Evolutionary conservation across 202 grass and related monocot species (phyloP).

Genomic region (Digitaria exilis): DNA sequence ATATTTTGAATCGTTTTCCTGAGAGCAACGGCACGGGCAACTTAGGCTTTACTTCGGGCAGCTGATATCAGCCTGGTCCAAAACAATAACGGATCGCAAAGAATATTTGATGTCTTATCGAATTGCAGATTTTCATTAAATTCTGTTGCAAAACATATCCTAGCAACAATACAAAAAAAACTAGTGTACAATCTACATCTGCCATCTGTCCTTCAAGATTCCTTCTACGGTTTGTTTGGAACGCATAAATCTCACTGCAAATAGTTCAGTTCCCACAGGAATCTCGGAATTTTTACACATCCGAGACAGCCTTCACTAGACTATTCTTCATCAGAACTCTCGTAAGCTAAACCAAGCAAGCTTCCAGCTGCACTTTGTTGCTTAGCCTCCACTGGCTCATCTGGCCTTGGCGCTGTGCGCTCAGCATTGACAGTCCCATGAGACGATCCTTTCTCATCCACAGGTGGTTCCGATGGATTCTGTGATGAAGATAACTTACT

Average conservation of each 20-base stretch:
- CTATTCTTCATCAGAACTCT: conserved; percentile 83
- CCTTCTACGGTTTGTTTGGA: neutral
- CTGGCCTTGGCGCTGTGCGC: conserved; percentile 33
- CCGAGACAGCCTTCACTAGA: neutral
- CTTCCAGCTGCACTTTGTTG: conserved; percentile 43
- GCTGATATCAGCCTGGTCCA: neutral
- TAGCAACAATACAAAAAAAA: conserved; percentile 29
- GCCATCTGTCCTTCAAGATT: neutral
- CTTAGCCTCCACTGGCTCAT: conserved; percentile 22
- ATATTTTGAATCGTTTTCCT: neutral
- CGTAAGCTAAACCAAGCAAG: conserved; percentile 84
- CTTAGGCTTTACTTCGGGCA: neutral
- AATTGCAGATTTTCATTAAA: conserved; percentile 1
- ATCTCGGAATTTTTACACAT: neutral
- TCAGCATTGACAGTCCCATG: conserved; percentile 14
- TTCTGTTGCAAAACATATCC: conserved; percentile 32
- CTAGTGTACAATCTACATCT: conserved; percentile 49
- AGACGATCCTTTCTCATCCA: conserved; percentile 36
- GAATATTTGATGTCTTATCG: neutral
- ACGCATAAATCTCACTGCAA: neutral
- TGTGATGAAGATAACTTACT: neutral
- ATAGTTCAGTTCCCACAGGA: neutral
- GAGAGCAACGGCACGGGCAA: no score
- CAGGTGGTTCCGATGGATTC: neutral
- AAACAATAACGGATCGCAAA: neutral